Base-by-base conservation (phyloP, 345 rosid species). In the Lenwebbia sp. region DNA sequence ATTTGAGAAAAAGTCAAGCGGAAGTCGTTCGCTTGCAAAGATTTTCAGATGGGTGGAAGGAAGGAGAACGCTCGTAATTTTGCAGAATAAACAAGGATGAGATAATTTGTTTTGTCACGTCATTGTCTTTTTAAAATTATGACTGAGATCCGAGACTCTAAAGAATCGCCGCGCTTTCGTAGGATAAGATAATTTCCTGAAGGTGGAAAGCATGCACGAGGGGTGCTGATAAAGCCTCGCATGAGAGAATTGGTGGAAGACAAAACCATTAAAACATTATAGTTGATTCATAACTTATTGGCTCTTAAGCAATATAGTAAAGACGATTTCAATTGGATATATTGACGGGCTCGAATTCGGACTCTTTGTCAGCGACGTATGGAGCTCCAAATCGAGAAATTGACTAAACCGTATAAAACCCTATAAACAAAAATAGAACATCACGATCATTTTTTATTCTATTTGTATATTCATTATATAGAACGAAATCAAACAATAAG, bases 161-260 rank as follows among this genome's bases (percentile, higher is more conserved):
- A 58, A 7, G n/a, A 58, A n/a, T 26, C 28, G 14, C 70, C 47
- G 6, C 8, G 47, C 47, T 41, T 41, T 41, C 44, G 6, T 58
- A 26, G 0, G 1, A n/a, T 7, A 1, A 12, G 33, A 58, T 5
- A 58, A n/a, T 26, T 58, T 11, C 19, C 13, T 13, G 37, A 60
- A 60, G 4, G 37, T 60, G 40, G 3, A 60, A 60, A 60, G 74
- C 21, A n/a, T 0, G 1, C 2, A 0, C 4, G 0, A 60, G 15
- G 9, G 37, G 14, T 0, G 10, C 13, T 0, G 10, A 60, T 60
- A 60, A 3, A n/a, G 1, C 37, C 33, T 14, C 1, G 0, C 21
- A 60, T 13, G 3, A 5, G 2, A 30, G 5, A 33, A 60, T 60
- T 60, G 7, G 9, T 28, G 37, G 6, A 14, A 60, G 7, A 15